Evolutionary conservation across 2,329 filamentous ascomycete genomes (phyloP), one percentile per base, ranked within the genome.

Genomic region (Colletotrichum incanum): DNA sequence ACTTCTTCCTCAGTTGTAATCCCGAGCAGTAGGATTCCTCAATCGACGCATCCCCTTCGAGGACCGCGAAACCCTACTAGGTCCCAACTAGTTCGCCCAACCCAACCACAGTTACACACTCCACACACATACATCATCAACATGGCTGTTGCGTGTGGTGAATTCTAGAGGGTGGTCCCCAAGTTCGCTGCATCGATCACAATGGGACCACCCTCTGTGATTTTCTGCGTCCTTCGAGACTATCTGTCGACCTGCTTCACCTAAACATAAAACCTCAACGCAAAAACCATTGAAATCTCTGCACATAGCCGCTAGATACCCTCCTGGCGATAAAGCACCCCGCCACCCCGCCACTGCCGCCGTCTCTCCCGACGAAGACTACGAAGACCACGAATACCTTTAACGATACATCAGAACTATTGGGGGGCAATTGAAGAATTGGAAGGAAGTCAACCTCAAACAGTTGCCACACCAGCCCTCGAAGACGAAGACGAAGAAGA

Each of bases 131-230:
- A 50, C 65, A 52, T 47, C 60, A 59, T 72, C 70, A 71, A 49
- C 45, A 73, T 75, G 71, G 70, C 67, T 45, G 62, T 82, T 74
- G 80, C 81, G 80, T 80, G 79, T 82, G 83, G 83, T 86, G 83
- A 83, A 73, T 85, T 85, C 75, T 89, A 88, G 85, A 87, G 86
- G 86, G 86, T 88, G 86, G 87, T 81, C 79, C 79, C 83, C 79
- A 60, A 70, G 78, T 76, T 82, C 79, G 81, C 80, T 79, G 79
- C 79, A 77, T 79, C 78, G 78, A 82, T 85, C 83, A 82, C 84
- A 80, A 90, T 89, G 88, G 87, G 84, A 86, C 86, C 86, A 87
- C 86, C 86, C 85, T 88, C 86, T 79, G 80, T 81, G 83, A 83
- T 80, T 78, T 79, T 76, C 78, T 79, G 81, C 77, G 79, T 80